These are phyloP conservation scores for Calonectria henricotiae DNA, from an alignment of 2,329 filamentous ascomycete species.

Conservation along the genomic window DNA sequence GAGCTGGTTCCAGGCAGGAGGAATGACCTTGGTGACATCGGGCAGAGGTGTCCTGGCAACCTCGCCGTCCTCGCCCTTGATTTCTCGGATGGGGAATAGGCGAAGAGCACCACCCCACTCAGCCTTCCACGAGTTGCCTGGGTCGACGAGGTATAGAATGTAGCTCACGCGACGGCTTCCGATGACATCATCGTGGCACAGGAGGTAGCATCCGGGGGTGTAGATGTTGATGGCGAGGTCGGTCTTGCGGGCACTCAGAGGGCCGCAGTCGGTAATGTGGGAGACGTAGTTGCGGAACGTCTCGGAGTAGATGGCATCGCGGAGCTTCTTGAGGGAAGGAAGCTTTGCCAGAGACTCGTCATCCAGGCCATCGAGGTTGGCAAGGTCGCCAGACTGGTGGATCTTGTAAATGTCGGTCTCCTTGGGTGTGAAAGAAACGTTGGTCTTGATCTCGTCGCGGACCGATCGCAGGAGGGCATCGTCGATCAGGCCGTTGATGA, in stretches of 20 bases:
- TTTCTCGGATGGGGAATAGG: slow-evolving; percentile 82
- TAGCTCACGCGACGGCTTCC: slow-evolving; percentile 97
- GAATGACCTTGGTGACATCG: slow-evolving; percentile 86
- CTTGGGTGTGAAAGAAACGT: slow-evolving; percentile 97
- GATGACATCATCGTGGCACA: slow-evolving; percentile 99
- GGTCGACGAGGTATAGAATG: slow-evolving; percentile 95
- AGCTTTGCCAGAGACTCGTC: slow-evolving; percentile 88
- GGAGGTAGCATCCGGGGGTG: slow-evolving; percentile 93
- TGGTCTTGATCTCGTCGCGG: slow-evolving; percentile 88
- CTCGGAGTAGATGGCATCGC: slow-evolving; percentile 93
- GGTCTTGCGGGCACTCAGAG: slow-evolving; percentile 92
- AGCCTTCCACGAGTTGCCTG: slow-evolving; percentile 89
- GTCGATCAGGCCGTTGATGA: slow-evolving; percentile 87
- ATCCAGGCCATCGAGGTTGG: slow-evolving; percentile 95
- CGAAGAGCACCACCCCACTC: slow-evolving; percentile 95
- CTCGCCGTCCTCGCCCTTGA: slow-evolving; percentile 76
- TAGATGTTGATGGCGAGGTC: slow-evolving; percentile 99
- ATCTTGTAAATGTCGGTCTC: slow-evolving; percentile 99
- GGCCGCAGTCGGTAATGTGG: slow-evolving; percentile 87
- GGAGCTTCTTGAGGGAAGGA: slow-evolving; percentile 90
- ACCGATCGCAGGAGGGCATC: slow-evolving; percentile 88
- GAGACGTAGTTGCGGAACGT: slow-evolving; percentile 92
- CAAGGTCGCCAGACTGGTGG: slow-evolving; percentile 97
- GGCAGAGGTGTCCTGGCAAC: slow-evolving; percentile 86
- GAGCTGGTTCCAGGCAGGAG: slow-evolving; percentile 96